These are phyloP conservation scores for Gloeopeniophorella convolvens DNA, from an alignment of 768 basidiomycete species.

Conservation along the genomic window DNA sequence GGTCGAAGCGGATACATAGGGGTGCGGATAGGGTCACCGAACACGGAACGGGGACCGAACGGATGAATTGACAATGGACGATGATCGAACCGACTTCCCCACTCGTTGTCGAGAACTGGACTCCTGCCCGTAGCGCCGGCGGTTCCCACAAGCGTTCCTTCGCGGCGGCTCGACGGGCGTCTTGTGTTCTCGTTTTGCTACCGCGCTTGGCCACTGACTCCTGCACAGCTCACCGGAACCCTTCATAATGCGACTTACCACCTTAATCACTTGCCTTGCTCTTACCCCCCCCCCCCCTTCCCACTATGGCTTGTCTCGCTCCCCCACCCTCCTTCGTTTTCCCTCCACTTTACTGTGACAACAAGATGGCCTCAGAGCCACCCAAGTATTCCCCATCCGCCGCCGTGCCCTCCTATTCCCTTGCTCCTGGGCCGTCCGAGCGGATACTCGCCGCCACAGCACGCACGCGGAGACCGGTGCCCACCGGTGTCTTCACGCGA, in stretches of 20 bases:
- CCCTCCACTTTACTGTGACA: neutral
- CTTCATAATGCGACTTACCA: neutral
- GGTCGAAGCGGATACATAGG: neutral
- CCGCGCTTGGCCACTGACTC: neutral
- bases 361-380: conserved; percentile 22
- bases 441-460: conserved; percentile 45
- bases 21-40: neutral
- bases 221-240: neutral
- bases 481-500: conserved; percentile 38
- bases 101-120: neutral
- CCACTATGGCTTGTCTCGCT: conserved; percentile 1
- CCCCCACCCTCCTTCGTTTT: neutral
- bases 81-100: too few species aligned
- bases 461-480: conserved; percentile 16
- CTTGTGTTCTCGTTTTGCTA: neutral
- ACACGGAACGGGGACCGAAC: neutral
- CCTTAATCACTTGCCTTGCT: neutral
- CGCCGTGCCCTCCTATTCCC: conserved; percentile 54
- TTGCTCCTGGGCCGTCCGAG: conserved; percentile 45
- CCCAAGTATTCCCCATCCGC: conserved; percentile 51
- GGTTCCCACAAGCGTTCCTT: too few species aligned
- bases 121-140: too few species aligned
- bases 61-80: neutral
- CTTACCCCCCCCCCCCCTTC: conserved; percentile 1
- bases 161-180: neutral